Evolutionary conservation across 495 filamentous ascomycete genomes (phyloP), one percentile per base, ranked within the genome.

Genomic region (Penicillium simplicissimum): DNA sequence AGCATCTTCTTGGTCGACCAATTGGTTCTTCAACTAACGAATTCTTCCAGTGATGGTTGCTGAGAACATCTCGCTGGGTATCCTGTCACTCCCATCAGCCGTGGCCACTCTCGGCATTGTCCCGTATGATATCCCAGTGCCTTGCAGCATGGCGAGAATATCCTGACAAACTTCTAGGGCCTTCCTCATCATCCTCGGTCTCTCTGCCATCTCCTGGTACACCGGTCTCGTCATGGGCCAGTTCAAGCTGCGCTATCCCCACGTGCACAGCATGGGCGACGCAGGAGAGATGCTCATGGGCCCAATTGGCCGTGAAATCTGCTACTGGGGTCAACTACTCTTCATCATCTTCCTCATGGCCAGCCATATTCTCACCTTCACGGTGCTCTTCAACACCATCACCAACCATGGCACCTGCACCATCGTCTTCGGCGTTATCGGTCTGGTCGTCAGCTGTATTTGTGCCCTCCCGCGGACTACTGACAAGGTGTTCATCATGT

Each of bases 281-380:
- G 89, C 85, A 4, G 87, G 87, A 14, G 74, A 85, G 19, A 72
- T 95, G 51, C 80, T 92, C 35, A 78, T 86, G 67, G 89, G 89
- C 8, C 71, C 62, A 7, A 71, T 85, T 37, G 89, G 89, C 0
- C 85, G 87, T 54, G 85, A 88, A 67, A 61, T 92, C 17, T 74
- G 85, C 58, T 82, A 82, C n/a, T 69, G 74, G 48, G 85, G 84
- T 65, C 87, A 88, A 64, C 71, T 83, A 9, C 62, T 90, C 34
- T 84, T 90, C 57, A 77, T 90, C 33, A 71, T 87, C 28, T 91
- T 92, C 74, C 84, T 89, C 59, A 87, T 88, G 76, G 89, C 82
- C 15, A 88, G 87, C 15, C 90, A 94, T 66, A 81, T 92, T 49
- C 75, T 93, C 42, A 89, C 87, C 0, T 91, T 91, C 65, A 83